These are phyloP conservation scores for Claviceps cyperi DNA, from an alignment of 2,329 filamentous ascomycete species.

Conservation along the genomic window DNA sequence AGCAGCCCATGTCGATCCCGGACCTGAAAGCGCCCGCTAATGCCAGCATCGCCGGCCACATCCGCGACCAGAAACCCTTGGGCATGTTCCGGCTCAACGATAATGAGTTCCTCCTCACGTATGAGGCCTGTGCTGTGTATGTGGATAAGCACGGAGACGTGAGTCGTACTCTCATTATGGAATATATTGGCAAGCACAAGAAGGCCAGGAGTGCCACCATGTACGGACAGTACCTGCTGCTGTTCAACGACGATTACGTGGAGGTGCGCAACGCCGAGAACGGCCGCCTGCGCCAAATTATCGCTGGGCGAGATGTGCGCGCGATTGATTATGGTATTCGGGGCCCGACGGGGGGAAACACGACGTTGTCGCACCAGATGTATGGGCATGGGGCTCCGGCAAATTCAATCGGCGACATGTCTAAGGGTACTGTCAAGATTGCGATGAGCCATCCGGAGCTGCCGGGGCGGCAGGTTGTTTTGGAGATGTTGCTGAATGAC, in stretches of 20 bases:
- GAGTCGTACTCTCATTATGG: constrained; percentile 87
- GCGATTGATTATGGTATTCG: constrained; percentile 75
- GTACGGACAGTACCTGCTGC: constrained; percentile 78
- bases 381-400: constrained; percentile 21
- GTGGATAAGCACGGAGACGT: constrained; percentile 98
- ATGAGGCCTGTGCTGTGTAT: constrained; percentile 93
- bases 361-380: constrained; percentile 18
- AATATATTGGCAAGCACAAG: constrained; percentile 82
- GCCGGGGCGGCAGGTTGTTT: constrained; percentile 69
- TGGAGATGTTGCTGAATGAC: constrained; percentile 87
- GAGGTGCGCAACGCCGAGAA: constrained; percentile 96
- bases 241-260: constrained; percentile 94
- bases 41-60: constrained; percentile 69
- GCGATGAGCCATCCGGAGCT: constrained; percentile 88
- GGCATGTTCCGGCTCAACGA: constrained; percentile 95
- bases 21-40: constrained; percentile 68
- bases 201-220: constrained; percentile 73
- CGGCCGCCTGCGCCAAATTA: constrained; percentile 82
- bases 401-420: constrained; percentile 27
- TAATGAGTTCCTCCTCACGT: constrained; percentile 82
- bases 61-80: constrained; percentile 70
- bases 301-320: constrained; percentile 77
- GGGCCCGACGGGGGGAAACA: constrained; percentile 39
- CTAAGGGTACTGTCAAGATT: constrained; percentile 75
- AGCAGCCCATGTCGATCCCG: constrained; percentile 85